Percentiles rank a stretch among this genome's conserved stretches.
Conservation (phyloP, 225 moss, liverwort and hornwort species). For the Lunularia cruciata region DNA sequence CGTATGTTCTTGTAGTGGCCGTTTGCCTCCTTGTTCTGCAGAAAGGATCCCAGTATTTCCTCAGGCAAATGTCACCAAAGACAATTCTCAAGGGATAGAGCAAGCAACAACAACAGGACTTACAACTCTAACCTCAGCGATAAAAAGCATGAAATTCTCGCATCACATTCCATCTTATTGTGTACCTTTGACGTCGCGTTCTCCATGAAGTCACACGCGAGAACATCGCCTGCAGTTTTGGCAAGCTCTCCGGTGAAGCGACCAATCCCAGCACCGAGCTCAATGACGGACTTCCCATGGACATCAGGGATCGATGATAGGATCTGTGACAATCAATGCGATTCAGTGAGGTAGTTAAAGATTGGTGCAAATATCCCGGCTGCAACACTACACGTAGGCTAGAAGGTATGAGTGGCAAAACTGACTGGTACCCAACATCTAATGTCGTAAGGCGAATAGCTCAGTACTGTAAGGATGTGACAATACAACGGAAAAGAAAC, state of each 20-base stretch:
- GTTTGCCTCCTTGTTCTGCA: conserved; percentile 81
- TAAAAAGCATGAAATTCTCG: background rate
- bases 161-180: background rate
- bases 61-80: background rate
- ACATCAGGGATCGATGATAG: conserved; percentile 59
- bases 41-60: background rate
- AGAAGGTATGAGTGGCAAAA: no score
- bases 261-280: conserved; percentile 98
- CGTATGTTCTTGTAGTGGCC: conserved; percentile 66
- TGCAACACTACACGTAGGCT: no score
- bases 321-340: conserved; percentile 47
- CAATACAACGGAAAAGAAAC: no score
- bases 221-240: conserved; percentile 57
- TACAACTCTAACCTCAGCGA: background rate
- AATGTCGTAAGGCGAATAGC: no score
- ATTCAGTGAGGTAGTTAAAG: background rate
- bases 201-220: conserved; percentile 97
- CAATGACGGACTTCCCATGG: conserved; percentile 62
- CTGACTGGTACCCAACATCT: no score
- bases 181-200: conserved; percentile 77
- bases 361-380: no score
- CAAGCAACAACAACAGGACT: background rate
- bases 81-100: background rate
- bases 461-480: no score
- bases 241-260: conserved; percentile 92